Percentiles rank a stretch among this genome's conserved stretches.
phyloP scores from a whole-genome alignment of 1,284 basidiomycete genomes.

The Inonotus hispidus region DNA sequence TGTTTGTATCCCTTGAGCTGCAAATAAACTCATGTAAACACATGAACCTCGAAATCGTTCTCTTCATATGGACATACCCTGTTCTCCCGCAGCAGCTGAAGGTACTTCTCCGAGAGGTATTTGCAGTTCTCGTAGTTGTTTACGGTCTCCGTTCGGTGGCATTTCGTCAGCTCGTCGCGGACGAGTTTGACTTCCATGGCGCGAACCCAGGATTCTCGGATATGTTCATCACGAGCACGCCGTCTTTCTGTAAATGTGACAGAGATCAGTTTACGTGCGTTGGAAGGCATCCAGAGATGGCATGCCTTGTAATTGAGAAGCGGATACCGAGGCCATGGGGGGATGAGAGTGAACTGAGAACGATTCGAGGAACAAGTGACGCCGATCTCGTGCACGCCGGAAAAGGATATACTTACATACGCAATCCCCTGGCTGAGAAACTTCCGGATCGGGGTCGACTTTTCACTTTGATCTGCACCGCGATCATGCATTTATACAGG shows the following conservation, averaged over 20 bases:
- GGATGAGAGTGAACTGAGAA: background rate
- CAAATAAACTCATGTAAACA: background rate
- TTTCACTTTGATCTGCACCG: background rate
- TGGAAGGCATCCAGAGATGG: background rate
- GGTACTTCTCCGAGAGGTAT: slow-evolving; percentile 82
- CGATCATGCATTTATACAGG: slow-evolving; percentile 50
- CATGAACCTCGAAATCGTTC: background rate
- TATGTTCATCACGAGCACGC: slow-evolving; percentile 65
- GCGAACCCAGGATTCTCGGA: slow-evolving; percentile 92
- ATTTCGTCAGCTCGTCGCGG: slow-evolving; percentile 86
- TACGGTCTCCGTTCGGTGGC: slow-evolving; percentile 87
- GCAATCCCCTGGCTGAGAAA: background rate
- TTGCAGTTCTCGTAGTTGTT: slow-evolving; percentile 90
- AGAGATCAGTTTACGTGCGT: background rate
- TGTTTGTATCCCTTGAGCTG: slow-evolving; percentile 54
- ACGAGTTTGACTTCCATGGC: slow-evolving; percentile 93
- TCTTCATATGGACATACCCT: slow-evolving; percentile 53
- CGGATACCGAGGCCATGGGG: slow-evolving; percentile 12
- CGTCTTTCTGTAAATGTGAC: background rate
- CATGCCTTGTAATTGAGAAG: slow-evolving; percentile 12
- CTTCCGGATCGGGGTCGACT: background rate
- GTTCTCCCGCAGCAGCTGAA: slow-evolving; percentile 77
- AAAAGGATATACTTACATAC: background rate
- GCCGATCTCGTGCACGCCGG: background rate
- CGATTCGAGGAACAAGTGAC: background rate